phyloP scores from a whole-genome alignment of 352 stramenopile species.

The Phytophthora foliorum region DNA sequence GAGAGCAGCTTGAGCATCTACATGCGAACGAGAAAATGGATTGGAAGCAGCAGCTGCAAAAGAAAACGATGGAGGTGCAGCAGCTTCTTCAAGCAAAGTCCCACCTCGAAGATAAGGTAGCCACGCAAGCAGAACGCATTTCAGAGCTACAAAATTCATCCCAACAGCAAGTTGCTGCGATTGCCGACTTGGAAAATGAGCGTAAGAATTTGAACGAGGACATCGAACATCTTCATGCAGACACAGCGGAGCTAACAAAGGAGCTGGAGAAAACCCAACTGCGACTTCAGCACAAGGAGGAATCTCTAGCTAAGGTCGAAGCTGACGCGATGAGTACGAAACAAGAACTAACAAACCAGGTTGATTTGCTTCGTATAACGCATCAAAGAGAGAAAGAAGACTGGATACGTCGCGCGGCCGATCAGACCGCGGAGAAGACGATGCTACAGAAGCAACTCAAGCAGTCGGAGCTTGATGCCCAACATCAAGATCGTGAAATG shows the following conservation, averaged over 20 bases:
- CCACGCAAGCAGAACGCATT: constrained; percentile 46
- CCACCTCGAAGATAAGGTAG: constrained; percentile 67
- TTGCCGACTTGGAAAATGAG: constrained; percentile 50
- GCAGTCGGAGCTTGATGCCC: constrained; percentile 35
- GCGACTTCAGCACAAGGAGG: constrained; percentile 57
- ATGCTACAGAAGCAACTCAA: constrained; percentile 67
- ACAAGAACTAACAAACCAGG: constrained; percentile 48
- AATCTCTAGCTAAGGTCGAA: constrained; percentile 43
- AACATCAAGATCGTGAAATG: constrained; percentile 44
- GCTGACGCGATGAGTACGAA: constrained; percentile 42
- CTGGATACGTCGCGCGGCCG: constrained; percentile 72
- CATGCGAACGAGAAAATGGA: constrained; percentile 51
- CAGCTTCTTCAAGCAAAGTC: constrained; percentile 56
- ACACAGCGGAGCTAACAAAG: constrained; percentile 42
- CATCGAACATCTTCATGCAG: constrained; percentile 44
- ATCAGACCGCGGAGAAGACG: constrained; percentile 68
- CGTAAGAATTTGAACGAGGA: constrained; percentile 31
- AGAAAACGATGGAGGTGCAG: constrained; percentile 56
- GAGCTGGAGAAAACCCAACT: constrained; percentile 68
- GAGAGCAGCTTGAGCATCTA: constrained; percentile 48
- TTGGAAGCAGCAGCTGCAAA: constrained; percentile 56
- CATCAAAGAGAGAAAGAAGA: constrained; percentile 64
- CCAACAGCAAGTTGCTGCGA: constrained; percentile 48
- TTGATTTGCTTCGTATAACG: constrained; percentile 42
- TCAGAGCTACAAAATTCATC: constrained; percentile 47